Percentiles rank a stretch among this genome's conserved stretches.
These are phyloP conservation scores for Erythrobasidium yunnanense DNA, from an alignment of 768 basidiomycete species.

Conservation along the genomic window DNA sequence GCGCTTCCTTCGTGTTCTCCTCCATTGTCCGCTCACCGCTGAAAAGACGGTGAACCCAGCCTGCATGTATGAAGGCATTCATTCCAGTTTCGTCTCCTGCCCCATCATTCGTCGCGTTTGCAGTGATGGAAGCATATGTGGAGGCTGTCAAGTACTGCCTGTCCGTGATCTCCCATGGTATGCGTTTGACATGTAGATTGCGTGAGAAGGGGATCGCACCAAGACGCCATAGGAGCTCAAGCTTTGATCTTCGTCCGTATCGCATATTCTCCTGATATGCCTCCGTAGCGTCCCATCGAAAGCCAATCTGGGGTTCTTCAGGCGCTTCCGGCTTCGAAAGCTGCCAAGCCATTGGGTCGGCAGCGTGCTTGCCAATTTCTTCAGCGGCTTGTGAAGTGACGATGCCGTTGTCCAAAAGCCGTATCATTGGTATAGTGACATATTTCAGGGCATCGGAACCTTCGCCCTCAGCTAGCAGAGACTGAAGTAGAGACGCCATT, in stretches of 20 bases:
- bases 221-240: conserved; percentile 39
- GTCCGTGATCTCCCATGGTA: conserved; percentile 38
- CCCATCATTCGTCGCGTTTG: not conserved
- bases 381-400: conserved; percentile 32
- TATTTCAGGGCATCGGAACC: conserved; percentile 35
- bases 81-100: not conserved
- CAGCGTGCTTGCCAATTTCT: not conserved
- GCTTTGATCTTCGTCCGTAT: conserved; percentile 39
- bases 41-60: conserved; percentile 39
- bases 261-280: conserved; percentile 38
- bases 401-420: conserved; percentile 36
- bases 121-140: conserved; percentile 32
- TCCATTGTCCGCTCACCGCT: conserved; percentile 36
- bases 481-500: conserved; percentile 34
- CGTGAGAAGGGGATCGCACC: conserved; percentile 39
- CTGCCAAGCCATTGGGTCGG: conserved; percentile 27
- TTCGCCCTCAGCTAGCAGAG: conserved; percentile 6
- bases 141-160: conserved; percentile 34
- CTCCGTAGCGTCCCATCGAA: conserved; percentile 38
- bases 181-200: conserved; percentile 34
- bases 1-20: conserved; percentile 31
- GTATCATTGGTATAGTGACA: conserved; percentile 38
- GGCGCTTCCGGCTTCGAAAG: conserved; percentile 32
- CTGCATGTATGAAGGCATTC: conserved; percentile 34
- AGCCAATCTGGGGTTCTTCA: conserved; percentile 40